A percentile compares a stretch with the other conserved stretches of the same genome.
Conservation (phyloP, 441 rosid genomes). For the Adansonia grandidieri region DNA sequence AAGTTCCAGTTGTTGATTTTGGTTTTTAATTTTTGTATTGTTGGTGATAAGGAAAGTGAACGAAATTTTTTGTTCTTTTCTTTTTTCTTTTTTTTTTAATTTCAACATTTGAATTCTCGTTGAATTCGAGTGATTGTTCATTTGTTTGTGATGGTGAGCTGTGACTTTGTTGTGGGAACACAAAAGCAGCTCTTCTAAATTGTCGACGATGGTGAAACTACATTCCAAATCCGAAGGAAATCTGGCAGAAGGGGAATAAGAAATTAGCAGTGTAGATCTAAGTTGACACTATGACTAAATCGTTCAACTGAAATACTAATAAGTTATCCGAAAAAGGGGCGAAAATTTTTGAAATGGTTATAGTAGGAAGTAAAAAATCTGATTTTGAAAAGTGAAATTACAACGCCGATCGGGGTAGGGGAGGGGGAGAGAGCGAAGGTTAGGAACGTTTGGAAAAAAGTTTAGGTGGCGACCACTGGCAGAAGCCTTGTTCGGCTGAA, state of each 20-base stretch:
- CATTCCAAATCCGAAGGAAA: neutral
- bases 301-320: too few relatives aligned
- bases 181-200: neutral
- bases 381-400: neutral
- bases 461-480: constrained; percentile 36
- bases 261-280: neutral
- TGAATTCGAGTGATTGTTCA: neutral
- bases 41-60: constrained; percentile 5
- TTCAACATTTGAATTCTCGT: neutral
- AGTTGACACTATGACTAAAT: too few relatives aligned
- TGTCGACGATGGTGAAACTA: constrained; percentile 2
- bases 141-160: neutral
- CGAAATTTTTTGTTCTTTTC: neutral
- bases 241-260: neutral
- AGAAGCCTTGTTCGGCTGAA: neutral
- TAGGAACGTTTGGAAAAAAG: neutral
- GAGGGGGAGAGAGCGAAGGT: neutral
- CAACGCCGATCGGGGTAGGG: too few relatives aligned
- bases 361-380: neutral
- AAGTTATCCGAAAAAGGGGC: neutral
- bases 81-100: neutral
- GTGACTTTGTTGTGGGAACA: neutral
- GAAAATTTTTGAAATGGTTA: neutral
- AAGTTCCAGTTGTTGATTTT: constrained; percentile 26
- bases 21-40: constrained; percentile 13